Conservation (phyloP, 495 filamentous ascomycete species). For the Aspergillus baeticus region DNA sequence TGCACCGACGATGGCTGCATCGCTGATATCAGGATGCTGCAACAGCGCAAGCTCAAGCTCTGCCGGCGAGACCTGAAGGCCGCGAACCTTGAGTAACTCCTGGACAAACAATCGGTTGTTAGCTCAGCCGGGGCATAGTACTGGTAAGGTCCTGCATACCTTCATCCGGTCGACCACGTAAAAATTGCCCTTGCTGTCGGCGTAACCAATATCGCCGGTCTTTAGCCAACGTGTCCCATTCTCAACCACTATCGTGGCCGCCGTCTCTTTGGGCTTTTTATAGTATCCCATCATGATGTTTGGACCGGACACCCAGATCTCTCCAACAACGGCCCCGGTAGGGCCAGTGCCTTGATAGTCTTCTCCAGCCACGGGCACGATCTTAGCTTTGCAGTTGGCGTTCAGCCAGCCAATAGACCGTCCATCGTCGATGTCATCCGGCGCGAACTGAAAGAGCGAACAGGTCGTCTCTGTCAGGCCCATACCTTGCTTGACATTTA, state of each 20-base stretch:
- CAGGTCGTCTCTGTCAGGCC: slow-evolving; percentile 10
- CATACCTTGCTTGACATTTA: slow-evolving; percentile 8
- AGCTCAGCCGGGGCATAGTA: neutral
- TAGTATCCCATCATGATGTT: slow-evolving; percentile 14
- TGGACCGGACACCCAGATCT: slow-evolving; percentile 12
- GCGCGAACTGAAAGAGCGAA: slow-evolving; percentile 2
- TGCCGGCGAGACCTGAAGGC: slow-evolving; percentile 4
- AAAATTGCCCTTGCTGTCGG: neutral
- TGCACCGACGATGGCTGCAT: slow-evolving; percentile 10
- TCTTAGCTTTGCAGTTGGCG: slow-evolving; percentile 4
- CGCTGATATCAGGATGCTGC: neutral
- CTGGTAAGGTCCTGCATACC: neutral
- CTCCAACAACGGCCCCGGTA: neutral
- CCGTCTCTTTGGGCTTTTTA: neutral
- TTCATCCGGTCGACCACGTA: slow-evolving; percentile 2
- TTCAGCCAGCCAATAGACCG: slow-evolving; percentile 11
- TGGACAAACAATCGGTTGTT: neutral
- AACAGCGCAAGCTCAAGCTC: slow-evolving; percentile 5
- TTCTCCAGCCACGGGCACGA: neutral
- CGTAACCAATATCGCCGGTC: slow-evolving; percentile 12
- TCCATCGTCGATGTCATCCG: slow-evolving; percentile 8
- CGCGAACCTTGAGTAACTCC: slow-evolving; percentile 9
- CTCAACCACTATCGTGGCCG: slow-evolving; percentile 6
- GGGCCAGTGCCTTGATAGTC: neutral
- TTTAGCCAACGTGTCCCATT: slow-evolving; percentile 2